Evolutionary conservation across 306 rosid species (phyloP).

Genomic region (Mimosa pudica): DNA sequence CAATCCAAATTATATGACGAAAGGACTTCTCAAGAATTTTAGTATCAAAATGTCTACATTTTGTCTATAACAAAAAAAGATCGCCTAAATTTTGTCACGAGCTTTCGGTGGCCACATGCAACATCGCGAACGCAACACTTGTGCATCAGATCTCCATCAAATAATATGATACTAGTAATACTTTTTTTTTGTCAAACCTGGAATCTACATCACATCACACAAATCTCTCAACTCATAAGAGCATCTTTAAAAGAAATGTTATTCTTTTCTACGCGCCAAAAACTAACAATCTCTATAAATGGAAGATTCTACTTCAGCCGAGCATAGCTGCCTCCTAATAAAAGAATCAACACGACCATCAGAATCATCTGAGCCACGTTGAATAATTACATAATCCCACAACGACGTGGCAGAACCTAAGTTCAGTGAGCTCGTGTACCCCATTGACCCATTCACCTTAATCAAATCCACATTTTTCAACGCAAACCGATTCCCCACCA

Average conservation of each 20-base stretch:
- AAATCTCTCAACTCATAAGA: background rate
- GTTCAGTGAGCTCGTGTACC: conserved; percentile 56
- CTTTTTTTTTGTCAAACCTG: background rate
- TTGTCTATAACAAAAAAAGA: background rate
- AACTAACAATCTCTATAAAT: conserved; percentile 73
- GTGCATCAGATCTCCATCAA: background rate
- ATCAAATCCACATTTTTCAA: conserved; percentile 46
- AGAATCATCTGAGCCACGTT: conserved; percentile 47
- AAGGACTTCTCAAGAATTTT: no score
- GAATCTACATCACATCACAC: background rate
- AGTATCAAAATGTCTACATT: background rate
- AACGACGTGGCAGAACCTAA: conserved; percentile 40
- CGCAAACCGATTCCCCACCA: conserved; percentile 50
- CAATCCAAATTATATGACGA: no score
- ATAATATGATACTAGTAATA: no score
- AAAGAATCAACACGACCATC: conserved; percentile 52
- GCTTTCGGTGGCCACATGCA: background rate
- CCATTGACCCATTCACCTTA: conserved; percentile 47
- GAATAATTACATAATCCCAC: conserved; percentile 46
- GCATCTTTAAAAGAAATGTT: background rate
- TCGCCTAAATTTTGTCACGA: background rate
- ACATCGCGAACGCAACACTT: background rate
- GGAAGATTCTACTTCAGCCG: conserved; percentile 66
- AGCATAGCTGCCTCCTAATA: conserved; percentile 62
- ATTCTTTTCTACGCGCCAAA: conserved; percentile 11